Evolutionary conservation across 2,329 filamentous ascomycete species (phyloP), one percentile per base, ranked within the genome.

Genomic region (Exophiala aquamarina): DNA sequence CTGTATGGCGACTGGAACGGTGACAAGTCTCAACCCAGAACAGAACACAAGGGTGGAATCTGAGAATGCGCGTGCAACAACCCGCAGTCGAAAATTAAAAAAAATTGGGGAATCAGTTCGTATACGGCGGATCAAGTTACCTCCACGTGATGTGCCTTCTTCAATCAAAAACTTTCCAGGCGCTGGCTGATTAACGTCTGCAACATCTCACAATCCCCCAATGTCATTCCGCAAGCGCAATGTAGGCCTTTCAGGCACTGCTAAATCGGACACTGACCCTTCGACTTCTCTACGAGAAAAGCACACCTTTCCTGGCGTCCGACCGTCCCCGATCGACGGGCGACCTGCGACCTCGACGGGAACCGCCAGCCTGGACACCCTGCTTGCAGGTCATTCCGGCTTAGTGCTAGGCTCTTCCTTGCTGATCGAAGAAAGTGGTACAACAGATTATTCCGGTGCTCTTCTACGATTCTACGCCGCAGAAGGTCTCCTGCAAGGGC

Each of bases 301-400:
- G 41, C 23, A 50, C 13, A 59, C 60, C 48, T 61, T 63, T 14
- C 69, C 73, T 34, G 83, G 84, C 14, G 77, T 90, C 17, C 83
- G 92, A 40, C 89, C 92, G 13, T 98, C 93, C 10, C 89, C 91
- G 37, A 73, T 95, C 23, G 91, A 95, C 64, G 92, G 92, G 46
- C 84, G 90, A 38, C 77, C 83, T 29, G 95, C 89, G 6, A 97
- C 87, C 2, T 98, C 93, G 0, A 97, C 93, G 0, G 93, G 93
- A 17, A 92, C 89, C 1, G 77, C 82, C 3, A 95, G 90, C 14
- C 73, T 98, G 32, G 93, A 98, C 62, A 81, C 82, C 49, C 75
- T 95, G 14, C 75, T 98, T 1, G 89, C 89, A 32, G 90, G 92
- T 0, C 92, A 97, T 70, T 81, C 84, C 3, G 93, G 93, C 0